Base-by-base conservation (phyloP, 768 basidiomycete genomes). In the Kwoniella sp. region DNA sequence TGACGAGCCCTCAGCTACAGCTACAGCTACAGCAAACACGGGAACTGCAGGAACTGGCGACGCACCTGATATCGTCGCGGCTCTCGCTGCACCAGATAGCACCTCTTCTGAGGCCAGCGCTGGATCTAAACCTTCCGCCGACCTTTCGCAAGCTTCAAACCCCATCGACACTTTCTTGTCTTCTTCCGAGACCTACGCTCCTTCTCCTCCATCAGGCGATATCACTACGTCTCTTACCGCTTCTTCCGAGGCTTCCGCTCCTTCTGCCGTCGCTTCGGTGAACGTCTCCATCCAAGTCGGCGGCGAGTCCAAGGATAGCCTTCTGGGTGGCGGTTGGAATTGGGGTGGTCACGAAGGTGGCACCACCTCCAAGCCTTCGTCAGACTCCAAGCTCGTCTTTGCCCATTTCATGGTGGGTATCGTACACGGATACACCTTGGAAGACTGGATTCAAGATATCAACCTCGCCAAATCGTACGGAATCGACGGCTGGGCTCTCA, bases 371-470 rank as follows among this genome's bases (percentile, higher is more conserved):
- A 58, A 50, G 19, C 17, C 36, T 30, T 33, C 44, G 21, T 37
- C 53, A 7, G 67, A 61, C 47, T 33, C 33, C 33, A 77, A 77
- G 29, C 68, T 69, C 24, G 74, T 79, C 44, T 77, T 76, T 64
- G 78, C 78, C 19, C 78, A 77, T 52, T 79, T 79, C 59, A 79
- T 79, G 76, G 69, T 79, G 56, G 78, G 78, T 10, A 72, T 79
- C 56, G 78, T 79, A 10, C 72, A 71, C 8, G 58, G 67, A 9
- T 79, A 79, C 58, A 55, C 49, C 15, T 47, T 61, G 2, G 46
- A 60, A 15, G 68, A 71, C 55, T 76, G 74, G 74, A 63, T 66
- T 19, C 40, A 49, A n/a, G 78, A 79, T 53, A 76, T 76, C 54
- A 37, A 57, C 10, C 57, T 76, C 1, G 78, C 78, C 25, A 68